These are phyloP conservation scores for Clonostachys sp. DNA, from an alignment of 2,329 filamentous ascomycete species.

Conservation along the genomic window DNA sequence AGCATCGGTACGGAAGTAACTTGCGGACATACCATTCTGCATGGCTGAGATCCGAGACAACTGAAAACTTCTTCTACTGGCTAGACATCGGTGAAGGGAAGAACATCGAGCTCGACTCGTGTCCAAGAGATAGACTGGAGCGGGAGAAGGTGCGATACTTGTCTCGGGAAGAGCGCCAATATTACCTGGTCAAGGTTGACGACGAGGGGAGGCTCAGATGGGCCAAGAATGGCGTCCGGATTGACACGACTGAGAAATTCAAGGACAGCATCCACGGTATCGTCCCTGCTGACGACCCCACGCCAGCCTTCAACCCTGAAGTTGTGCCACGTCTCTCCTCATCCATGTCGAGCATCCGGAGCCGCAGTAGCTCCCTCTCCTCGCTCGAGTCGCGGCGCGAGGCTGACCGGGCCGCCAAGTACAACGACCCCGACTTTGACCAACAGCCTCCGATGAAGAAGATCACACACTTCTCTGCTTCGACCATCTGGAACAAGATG, in stretches of 20 bases:
- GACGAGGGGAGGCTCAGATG: slow-evolving; percentile 72
- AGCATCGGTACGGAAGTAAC: slow-evolving; percentile 85
- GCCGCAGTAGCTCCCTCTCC: slow-evolving; percentile 23
- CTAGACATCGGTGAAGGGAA: slow-evolving; percentile 77
- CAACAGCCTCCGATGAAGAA: slow-evolving; percentile 39
- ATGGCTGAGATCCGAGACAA: slow-evolving; percentile 74
- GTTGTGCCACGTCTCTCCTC: slow-evolving; percentile 5
- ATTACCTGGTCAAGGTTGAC: slow-evolving; percentile 78
- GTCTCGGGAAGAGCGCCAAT: slow-evolving; percentile 72
- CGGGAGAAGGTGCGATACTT: slow-evolving; percentile 80
- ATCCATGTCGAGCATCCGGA: slow-evolving; percentile 8
- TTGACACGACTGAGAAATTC: slow-evolving; percentile 72
- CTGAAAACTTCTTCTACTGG: slow-evolving; percentile 94
- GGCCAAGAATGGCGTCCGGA: slow-evolving; percentile 75
- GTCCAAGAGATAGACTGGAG: slow-evolving; percentile 71
- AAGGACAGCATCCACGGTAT: slow-evolving; percentile 78
- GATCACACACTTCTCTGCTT: slow-evolving; percentile 61
- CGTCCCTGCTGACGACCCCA: slow-evolving; percentile 55
- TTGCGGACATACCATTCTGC: slow-evolving; percentile 75
- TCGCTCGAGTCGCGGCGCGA: slow-evolving; percentile 43
- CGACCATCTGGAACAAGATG: slow-evolving; percentile 73
- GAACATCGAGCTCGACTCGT: slow-evolving; percentile 63
- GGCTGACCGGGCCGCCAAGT: slow-evolving; percentile 58
- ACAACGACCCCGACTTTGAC: slow-evolving; percentile 58
- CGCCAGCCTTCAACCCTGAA: slow-evolving; percentile 42